Evolutionary conservation across 352 stramenopile species (phyloP).

Genomic region (Globisporangium uncinulatum): DNA sequence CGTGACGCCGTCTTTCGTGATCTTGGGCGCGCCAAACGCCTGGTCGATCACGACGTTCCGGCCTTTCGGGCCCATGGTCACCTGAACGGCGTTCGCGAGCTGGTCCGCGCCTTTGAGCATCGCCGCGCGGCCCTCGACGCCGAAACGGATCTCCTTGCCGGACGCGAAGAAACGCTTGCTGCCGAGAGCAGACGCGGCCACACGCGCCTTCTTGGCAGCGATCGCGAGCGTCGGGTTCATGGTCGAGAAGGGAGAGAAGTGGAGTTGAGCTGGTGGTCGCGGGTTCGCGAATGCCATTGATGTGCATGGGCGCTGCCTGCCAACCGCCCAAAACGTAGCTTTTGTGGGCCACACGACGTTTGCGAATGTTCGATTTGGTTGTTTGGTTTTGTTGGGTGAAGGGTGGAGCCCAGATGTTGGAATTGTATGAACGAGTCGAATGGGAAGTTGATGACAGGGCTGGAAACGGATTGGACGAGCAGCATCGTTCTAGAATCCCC

Average conservation of each 20-base stretch:
- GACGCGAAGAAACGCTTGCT: slow-evolving; percentile 74
- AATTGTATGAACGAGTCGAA: background rate
- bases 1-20: slow-evolving; percentile 79
- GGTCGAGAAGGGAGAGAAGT: slow-evolving; percentile 4
- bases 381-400: background rate
- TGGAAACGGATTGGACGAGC: too few species aligned
- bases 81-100: slow-evolving; percentile 98
- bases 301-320: background rate
- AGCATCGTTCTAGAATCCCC: too few species aligned
- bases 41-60: slow-evolving; percentile 99
- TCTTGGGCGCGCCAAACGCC: slow-evolving; percentile 78
- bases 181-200: slow-evolving; percentile 20
- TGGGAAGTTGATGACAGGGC: background rate
- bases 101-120: slow-evolving; percentile 99
- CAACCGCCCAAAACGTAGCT: background rate
- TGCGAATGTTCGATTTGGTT: background rate
- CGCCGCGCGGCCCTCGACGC: slow-evolving; percentile 94
- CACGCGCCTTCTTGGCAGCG: slow-evolving; percentile 57
- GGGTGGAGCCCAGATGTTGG: background rate
- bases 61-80: slow-evolving; percentile 99
- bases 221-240: slow-evolving; percentile 75
- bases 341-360: background rate
- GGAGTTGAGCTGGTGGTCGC: slow-evolving; percentile 5
- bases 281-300: slow-evolving; percentile 13
- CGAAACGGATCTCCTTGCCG: slow-evolving; percentile 99